A percentile compares a stretch with the other conserved stretches of the same genome.
Evolutionary conservation across 352 stramenopile species (phyloP).

Genomic region (Pythium scleroteichum): DNA sequence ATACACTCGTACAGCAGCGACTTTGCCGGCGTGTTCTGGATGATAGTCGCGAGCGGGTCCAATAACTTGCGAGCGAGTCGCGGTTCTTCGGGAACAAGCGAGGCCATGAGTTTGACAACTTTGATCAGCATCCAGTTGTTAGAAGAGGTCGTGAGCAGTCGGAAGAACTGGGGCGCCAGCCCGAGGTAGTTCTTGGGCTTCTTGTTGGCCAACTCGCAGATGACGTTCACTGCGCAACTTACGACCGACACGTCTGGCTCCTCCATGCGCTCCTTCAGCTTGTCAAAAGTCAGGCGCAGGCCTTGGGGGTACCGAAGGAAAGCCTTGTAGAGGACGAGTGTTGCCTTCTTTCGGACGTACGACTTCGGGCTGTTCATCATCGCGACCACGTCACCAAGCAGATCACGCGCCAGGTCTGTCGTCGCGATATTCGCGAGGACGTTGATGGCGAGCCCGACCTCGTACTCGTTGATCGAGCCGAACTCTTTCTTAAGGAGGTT

Average conservation of each 20-base stretch:
- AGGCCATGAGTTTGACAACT: slow-evolving; percentile 98
- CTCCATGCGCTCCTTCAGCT: slow-evolving; percentile 96
- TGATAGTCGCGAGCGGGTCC: slow-evolving; percentile 96
- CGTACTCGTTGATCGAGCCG: slow-evolving; percentile 91
- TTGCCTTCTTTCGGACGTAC: slow-evolving; percentile 99
- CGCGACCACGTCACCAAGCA: slow-evolving; percentile 89
- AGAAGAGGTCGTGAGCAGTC: slow-evolving; percentile 95
- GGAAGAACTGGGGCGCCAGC: slow-evolving; percentile 98
- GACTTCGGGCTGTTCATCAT: slow-evolving; percentile 94
- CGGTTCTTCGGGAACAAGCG: slow-evolving; percentile 97
- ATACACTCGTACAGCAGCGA: slow-evolving; percentile 98
- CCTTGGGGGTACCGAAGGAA: slow-evolving; percentile 98
- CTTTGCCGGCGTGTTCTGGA: slow-evolving; percentile 98
- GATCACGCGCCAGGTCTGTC: slow-evolving; percentile 93
- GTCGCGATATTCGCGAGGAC: slow-evolving; percentile 99
- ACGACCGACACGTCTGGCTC: slow-evolving; percentile 96
- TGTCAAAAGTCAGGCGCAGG: slow-evolving; percentile 97
- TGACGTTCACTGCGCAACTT: slow-evolving; percentile 98
- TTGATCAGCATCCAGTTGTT: slow-evolving; percentile 99
- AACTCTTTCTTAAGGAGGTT: slow-evolving; percentile 99
- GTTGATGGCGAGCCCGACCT: slow-evolving; percentile 97
- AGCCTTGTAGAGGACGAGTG: slow-evolving; percentile 98
- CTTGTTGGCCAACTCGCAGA: slow-evolving; percentile 98
- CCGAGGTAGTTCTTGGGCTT: slow-evolving; percentile 99
- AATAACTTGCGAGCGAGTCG: slow-evolving; percentile 97